Evolutionary conservation across 352 stramenopile species (phyloP).

Genomic region (Globisporangium takayamanum): DNA sequence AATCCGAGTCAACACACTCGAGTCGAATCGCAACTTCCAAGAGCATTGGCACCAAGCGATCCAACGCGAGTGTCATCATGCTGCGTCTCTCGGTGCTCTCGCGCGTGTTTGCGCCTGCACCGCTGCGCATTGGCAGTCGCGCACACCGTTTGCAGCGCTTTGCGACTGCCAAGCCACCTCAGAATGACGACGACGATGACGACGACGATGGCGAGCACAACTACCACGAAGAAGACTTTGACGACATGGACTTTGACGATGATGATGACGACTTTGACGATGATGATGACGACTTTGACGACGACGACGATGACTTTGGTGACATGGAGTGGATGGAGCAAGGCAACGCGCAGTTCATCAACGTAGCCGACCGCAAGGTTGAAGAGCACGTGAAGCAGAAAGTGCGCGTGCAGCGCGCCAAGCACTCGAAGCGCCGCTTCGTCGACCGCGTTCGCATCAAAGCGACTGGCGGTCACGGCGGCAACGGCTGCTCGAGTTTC

Average conservation of each 20-base stretch:
- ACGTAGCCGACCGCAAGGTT: constrained; percentile 31
- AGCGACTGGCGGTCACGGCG: constrained; percentile 80
- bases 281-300: constrained; percentile 21
- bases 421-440: constrained; percentile 87
- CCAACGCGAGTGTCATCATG: constrained; percentile 21
- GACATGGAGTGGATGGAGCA: constrained; percentile 11
- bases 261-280: constrained; percentile 33
- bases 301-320: constrained; percentile 16
- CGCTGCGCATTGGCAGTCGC: constrained; percentile 28
- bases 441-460: constrained; percentile 88
- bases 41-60: background rate
- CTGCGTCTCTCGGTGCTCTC: constrained; percentile 49
- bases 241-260: constrained; percentile 34
- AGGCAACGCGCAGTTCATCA: constrained; percentile 13
- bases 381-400: constrained; percentile 87
- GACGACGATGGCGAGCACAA: constrained; percentile 28
- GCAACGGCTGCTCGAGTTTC: constrained; percentile 86
- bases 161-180: constrained; percentile 2
- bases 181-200: constrained; percentile 27
- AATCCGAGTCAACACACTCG: background rate
- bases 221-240: constrained; percentile 38
- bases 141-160: constrained; percentile 15
- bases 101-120: constrained; percentile 35
- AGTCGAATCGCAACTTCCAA: background rate
- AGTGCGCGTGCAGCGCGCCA: constrained; percentile 68